Percentiles rank a stretch among this genome's conserved stretches.
Evolutionary conservation across 306 rosid genomes (phyloP).

Genomic region (Senna tora): DNA sequence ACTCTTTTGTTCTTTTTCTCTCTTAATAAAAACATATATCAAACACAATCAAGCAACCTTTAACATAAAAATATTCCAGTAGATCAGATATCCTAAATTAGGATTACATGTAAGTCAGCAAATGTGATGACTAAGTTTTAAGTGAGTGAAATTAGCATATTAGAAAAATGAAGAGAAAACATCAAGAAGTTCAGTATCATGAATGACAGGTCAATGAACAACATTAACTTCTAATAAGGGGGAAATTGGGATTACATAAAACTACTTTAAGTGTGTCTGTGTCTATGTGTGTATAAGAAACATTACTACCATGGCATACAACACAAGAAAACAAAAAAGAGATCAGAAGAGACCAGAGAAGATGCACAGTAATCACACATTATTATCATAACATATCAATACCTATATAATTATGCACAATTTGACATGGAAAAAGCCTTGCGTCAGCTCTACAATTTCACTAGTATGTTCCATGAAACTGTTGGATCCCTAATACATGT

Average conservation of each 20-base stretch:
- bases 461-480: not conserved
- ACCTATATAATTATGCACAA: constrained; percentile 18
- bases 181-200: not conserved
- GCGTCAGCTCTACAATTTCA: not conserved
- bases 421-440: constrained; percentile 14
- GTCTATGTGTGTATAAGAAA: not conserved
- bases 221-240: not conserved
- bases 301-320: not conserved
- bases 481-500: too few species aligned
- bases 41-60: not conserved
- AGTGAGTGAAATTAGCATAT: not conserved
- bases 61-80: not conserved
- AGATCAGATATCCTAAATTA: constrained; percentile 15
- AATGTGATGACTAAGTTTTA: not conserved
- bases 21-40: constrained; percentile 5
- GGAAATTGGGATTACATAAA: not conserved
- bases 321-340: constrained; percentile 6
- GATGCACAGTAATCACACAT: too few species aligned
- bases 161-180: not conserved
- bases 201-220: constrained; percentile 7
- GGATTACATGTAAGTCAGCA: not conserved
- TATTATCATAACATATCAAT: too few species aligned
- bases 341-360: too few species aligned
- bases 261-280: not conserved
- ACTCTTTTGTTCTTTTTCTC: not conserved